Evolutionary conservation across 208 protist genomes (phyloP).

Genomic region (Crithidia fasciculata): DNA sequence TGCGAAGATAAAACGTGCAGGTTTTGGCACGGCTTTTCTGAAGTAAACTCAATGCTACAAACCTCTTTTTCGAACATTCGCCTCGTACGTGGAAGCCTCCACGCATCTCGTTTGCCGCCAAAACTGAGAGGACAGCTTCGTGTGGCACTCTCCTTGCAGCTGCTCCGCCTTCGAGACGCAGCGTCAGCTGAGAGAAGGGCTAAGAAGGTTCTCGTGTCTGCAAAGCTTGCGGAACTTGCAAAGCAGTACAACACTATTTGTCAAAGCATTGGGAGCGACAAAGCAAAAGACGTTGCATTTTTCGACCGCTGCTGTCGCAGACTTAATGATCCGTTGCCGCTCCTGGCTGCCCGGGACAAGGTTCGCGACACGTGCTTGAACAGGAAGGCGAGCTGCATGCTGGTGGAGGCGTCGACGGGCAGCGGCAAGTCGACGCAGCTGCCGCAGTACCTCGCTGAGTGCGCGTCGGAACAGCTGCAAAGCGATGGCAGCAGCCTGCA

Average conservation of each 20-base stretch:
- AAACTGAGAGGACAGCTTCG: neutral
- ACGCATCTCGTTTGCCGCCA: too few species aligned
- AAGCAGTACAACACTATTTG: conserved; percentile 1
- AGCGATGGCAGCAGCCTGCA: neutral
- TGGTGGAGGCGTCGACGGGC: conserved; percentile 57
- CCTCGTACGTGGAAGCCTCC: too few species aligned
- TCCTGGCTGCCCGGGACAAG: conserved; percentile 9
- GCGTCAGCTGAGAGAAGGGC: neutral
- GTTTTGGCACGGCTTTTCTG: neutral
- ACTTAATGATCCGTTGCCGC: conserved; percentile 1
- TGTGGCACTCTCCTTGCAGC: neutral
- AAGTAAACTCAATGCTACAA: neutral
- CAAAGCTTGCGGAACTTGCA: neutral
- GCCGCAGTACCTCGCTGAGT: conserved; percentile 81
- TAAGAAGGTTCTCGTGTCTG: neutral
- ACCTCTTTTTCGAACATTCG: neutral
- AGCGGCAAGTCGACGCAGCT: conserved; percentile 94
- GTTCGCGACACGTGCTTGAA: neutral
- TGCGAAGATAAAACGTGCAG: neutral
- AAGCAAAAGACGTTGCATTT: neutral
- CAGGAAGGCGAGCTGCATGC: neutral
- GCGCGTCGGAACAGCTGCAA: conserved; percentile 25
- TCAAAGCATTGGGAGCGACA: neutral
- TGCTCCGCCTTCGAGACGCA: neutral
- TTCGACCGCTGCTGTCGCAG: neutral